Conservation (phyloP, 1,284 basidiomycete species). For the Cryptococcus deneoformans region DNA sequence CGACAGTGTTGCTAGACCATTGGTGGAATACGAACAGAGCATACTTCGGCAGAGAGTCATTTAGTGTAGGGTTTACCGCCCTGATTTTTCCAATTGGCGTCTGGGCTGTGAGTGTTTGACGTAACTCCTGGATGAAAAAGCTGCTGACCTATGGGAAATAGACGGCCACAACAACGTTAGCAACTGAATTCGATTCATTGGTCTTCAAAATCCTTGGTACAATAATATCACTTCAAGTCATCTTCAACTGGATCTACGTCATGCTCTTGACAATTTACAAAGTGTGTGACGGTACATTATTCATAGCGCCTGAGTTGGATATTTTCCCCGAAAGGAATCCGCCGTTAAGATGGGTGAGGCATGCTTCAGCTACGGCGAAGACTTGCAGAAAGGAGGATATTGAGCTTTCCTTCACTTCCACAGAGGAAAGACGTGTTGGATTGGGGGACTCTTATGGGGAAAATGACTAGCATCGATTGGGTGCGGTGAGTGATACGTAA, state of each 20-base stretch:
- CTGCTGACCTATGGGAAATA: neutral
- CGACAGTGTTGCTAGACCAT: constrained; percentile 33
- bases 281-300: constrained; percentile 52
- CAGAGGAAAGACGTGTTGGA: too few relatives aligned
- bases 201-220: constrained; percentile 57
- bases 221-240: constrained; percentile 56
- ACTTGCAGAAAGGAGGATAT: too few relatives aligned
- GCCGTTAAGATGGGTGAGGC: neutral
- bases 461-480: too few relatives aligned
- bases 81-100: constrained; percentile 51
- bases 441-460: too few relatives aligned
- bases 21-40: constrained; percentile 9
- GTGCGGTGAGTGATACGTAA: too few relatives aligned
- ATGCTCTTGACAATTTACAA: constrained; percentile 51
- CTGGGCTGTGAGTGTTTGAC: constrained; percentile 4
- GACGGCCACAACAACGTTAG: constrained; percentile 60
- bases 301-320: constrained; percentile 49
- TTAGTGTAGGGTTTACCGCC: constrained; percentile 44
- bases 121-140: neutral
- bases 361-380: too few relatives aligned
- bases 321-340: neutral
- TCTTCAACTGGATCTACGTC: constrained; percentile 60
- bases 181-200: constrained; percentile 56
- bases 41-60: constrained; percentile 22
- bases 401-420: too few relatives aligned